Conservation (phyloP, 1,284 basidiomycete species). For the Erythrobasidium hasegawianum region DNA sequence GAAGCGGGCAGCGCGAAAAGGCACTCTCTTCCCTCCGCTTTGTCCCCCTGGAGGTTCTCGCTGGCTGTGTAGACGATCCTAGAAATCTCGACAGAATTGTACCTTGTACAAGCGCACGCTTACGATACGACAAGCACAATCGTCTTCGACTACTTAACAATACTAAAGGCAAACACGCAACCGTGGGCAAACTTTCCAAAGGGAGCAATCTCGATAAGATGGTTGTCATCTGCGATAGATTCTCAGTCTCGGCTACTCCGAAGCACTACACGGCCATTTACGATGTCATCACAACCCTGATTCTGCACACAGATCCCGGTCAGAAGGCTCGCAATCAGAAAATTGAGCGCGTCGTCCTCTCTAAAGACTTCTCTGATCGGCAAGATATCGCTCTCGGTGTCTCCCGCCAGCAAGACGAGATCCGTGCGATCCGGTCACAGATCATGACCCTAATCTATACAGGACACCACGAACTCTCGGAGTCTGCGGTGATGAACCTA, state of each 20-base stretch:
- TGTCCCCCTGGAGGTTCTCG: constrained; percentile 82
- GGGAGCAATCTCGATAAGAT: constrained; percentile 67
- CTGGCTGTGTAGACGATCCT: constrained; percentile 77
- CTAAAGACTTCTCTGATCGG: constrained; percentile 84
- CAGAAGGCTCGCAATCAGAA: constrained; percentile 71
- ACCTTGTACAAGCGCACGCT: constrained; percentile 77
- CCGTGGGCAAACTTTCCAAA: constrained; percentile 31
- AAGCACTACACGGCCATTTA: constrained; percentile 83
- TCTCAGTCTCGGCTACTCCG: constrained; percentile 83
- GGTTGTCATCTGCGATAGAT: constrained; percentile 72
- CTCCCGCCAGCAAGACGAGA: constrained; percentile 62
- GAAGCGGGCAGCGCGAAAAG: constrained; percentile 45
- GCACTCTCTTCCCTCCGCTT: constrained; percentile 53
- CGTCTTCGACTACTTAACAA: constrained; percentile 59
- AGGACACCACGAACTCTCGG: no score
- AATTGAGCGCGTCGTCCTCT: constrained; percentile 79
- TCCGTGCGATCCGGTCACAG: constrained; percentile 2
- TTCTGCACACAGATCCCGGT: constrained; percentile 82
- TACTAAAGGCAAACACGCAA: constrained; percentile 1
- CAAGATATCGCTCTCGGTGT: constrained; percentile 65
- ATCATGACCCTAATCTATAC: background rate
- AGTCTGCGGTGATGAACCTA: constrained; percentile 57
- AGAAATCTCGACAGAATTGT: constrained; percentile 82
- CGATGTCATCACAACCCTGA: constrained; percentile 78
- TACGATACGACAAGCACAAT: constrained; percentile 95